Percentiles rank a stretch among this genome's conserved stretches.
These are phyloP conservation scores for Rasamsonia emersonii DNA, from an alignment of 2,329 filamentous ascomycete species.

Conservation along the genomic window DNA sequence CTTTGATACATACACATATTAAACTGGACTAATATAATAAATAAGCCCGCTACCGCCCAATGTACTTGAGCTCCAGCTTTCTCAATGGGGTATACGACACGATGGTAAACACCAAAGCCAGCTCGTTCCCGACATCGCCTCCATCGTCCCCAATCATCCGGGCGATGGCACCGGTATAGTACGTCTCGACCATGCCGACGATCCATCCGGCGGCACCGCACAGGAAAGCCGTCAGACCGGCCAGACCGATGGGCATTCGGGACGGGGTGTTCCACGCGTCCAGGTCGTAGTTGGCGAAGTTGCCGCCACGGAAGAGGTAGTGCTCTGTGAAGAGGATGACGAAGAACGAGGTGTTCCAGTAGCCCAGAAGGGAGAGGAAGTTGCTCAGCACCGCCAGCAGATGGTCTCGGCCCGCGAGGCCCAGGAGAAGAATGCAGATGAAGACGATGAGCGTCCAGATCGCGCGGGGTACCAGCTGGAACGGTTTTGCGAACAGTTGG, in stretches of 20 bases:
- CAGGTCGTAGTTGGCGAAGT: slow-evolving; percentile 39
- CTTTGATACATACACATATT: no score
- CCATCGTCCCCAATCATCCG: slow-evolving; percentile 36
- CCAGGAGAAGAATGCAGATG: slow-evolving; percentile 37
- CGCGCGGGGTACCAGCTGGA: slow-evolving; percentile 38
- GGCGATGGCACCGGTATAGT: slow-evolving; percentile 43
- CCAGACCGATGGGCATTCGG: slow-evolving; percentile 38
- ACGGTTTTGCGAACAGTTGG: slow-evolving; percentile 35
- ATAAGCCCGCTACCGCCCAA: slow-evolving; percentile 35
- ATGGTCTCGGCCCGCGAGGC: slow-evolving; percentile 35
- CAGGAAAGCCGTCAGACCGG: slow-evolving; percentile 36
- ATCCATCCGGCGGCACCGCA: slow-evolving; percentile 42
- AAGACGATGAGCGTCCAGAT: slow-evolving; percentile 43
- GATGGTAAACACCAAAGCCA: slow-evolving; percentile 43
- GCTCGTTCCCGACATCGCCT: slow-evolving; percentile 46
- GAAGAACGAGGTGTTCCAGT: slow-evolving; percentile 44
- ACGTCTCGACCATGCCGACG: slow-evolving; percentile 52
- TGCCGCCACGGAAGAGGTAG: slow-evolving; percentile 39
- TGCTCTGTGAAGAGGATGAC: slow-evolving; percentile 43
- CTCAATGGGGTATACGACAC: slow-evolving; percentile 41
- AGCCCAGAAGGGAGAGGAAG: slow-evolving; percentile 42
- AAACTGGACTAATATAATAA: no score
- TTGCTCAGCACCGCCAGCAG: slow-evolving; percentile 39
- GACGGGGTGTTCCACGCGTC: slow-evolving; percentile 41
- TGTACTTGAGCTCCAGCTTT: slow-evolving; percentile 41